These are phyloP conservation scores for Diaporthe vaccinii DNA, from an alignment of 2,329 filamentous ascomycete genomes.

Conservation along the genomic window DNA sequence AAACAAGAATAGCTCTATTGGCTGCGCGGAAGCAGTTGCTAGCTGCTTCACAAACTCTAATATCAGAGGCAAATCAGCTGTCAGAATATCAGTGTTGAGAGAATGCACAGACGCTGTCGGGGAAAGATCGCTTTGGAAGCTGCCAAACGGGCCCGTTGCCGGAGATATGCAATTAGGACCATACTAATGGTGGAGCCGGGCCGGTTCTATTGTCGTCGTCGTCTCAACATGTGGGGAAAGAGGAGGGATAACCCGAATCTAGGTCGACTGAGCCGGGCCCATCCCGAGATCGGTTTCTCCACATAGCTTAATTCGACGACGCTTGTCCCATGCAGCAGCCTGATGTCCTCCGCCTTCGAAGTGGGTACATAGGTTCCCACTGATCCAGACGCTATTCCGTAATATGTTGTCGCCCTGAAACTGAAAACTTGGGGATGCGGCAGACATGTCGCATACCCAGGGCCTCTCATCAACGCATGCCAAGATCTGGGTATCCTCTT, in stretches of 20 bases:
- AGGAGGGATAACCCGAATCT: background rate
- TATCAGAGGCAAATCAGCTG: background rate
- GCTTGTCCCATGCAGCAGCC: background rate
- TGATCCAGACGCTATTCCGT: too few species aligned
- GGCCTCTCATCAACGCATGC: background rate
- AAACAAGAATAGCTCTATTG: too few species aligned
- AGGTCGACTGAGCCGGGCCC: background rate
- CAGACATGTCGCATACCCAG: background rate
- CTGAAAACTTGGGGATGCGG: background rate
- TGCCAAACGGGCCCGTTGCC: background rate
- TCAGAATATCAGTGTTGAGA: background rate
- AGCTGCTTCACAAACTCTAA: too few species aligned
- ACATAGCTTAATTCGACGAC: conserved; percentile 34
- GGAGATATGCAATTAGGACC: conserved; percentile 14
- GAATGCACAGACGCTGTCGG: too few species aligned
- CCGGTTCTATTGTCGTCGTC: conserved; percentile 8
- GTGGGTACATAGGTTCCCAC: background rate
- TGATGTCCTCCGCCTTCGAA: background rate
- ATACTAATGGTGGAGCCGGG: background rate
- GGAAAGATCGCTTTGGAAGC: background rate
- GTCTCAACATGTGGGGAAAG: conserved; percentile 17
- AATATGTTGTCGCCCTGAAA: background rate
- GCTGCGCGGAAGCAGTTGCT: background rate
- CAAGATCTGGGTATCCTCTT: background rate
- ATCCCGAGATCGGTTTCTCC: conserved; percentile 29